A percentile compares a stretch with the other conserved stretches of the same genome.
Evolutionary conservation across 257 asterid species (phyloP).

Genomic region (Paulownia fortunei): DNA sequence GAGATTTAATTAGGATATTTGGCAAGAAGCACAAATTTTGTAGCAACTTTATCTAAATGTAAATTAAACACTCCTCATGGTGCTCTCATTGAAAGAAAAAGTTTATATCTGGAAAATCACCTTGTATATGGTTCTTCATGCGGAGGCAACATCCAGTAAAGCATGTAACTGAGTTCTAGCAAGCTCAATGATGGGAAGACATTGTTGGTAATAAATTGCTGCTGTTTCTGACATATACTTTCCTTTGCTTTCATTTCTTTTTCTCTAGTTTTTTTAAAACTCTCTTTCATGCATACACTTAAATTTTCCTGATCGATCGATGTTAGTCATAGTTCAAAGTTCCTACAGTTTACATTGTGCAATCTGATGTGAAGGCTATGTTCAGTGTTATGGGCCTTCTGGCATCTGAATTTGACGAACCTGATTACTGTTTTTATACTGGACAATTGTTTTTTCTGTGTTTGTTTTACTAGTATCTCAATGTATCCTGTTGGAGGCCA

Average conservation of each 20-base stretch:
- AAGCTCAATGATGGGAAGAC: too few species aligned
- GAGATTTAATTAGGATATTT: neutral
- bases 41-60: neutral
- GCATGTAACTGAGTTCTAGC: neutral
- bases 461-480: neutral
- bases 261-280: too few species aligned
- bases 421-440: neutral
- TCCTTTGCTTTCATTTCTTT: too few species aligned
- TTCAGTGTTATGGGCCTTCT: neutral
- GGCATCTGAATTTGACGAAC: neutral
- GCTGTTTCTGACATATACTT: slow-evolving; percentile 1
- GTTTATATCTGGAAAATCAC: slow-evolving; percentile 12
- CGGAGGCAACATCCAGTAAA: neutral
- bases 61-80: slow-evolving; percentile 1
- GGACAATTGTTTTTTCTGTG: too few species aligned
- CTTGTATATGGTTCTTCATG: neutral
- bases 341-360: neutral
- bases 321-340: too few species aligned
- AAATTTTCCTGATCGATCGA: neutral
- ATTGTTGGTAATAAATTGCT: neutral
- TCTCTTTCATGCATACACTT: too few species aligned
- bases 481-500: neutral
- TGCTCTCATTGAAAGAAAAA: neutral
- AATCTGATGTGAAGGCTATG: neutral
- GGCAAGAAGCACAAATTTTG: neutral